These are phyloP conservation scores for Ascochyta viciae-villosae DNA, from an alignment of 2,329 filamentous ascomycete species.

Conservation along the genomic window DNA sequence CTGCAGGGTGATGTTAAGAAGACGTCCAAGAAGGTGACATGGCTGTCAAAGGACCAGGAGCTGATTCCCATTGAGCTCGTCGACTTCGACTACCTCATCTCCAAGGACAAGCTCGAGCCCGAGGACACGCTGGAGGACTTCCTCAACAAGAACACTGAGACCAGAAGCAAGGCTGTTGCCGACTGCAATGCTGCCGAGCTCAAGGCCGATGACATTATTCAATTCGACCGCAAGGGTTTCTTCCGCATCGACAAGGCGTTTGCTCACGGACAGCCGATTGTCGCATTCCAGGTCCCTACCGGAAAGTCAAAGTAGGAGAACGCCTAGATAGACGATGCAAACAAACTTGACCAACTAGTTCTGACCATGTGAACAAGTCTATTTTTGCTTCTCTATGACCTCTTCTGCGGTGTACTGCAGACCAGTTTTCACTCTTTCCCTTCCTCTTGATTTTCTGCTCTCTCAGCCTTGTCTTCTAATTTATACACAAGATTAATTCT, in stretches of 20 bases:
- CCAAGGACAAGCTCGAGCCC: constrained; percentile 91
- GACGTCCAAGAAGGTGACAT: constrained; percentile 96
- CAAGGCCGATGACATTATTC: constrained; percentile 89
- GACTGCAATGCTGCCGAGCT: constrained; percentile 81
- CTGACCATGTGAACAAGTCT: background rate
- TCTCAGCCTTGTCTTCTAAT: no score
- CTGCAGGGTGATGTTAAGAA: constrained; percentile 92
- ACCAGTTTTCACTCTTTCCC: no score
- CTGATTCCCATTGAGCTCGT: constrained; percentile 84
- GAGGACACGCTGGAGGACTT: constrained; percentile 84
- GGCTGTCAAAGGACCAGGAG: constrained; percentile 80
- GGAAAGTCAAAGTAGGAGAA: constrained; percentile 57
- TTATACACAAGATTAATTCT: no score
- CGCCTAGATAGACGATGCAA: background rate
- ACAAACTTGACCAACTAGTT: background rate
- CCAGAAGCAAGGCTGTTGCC: constrained; percentile 75
- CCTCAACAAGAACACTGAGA: constrained; percentile 77
- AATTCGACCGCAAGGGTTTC: constrained; percentile 92
- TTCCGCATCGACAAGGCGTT: constrained; percentile 79
- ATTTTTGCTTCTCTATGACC: no score
- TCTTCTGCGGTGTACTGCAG: no score
- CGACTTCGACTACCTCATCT: constrained; percentile 94
- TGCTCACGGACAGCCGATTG: constrained; percentile 64
- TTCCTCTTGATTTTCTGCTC: no score
- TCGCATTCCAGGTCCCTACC: constrained; percentile 75